Percentiles rank a stretch among this genome's conserved stretches.
Evolutionary conservation across 768 basidiomycete species (phyloP).

Genomic region (Boletus subparvulus): DNA sequence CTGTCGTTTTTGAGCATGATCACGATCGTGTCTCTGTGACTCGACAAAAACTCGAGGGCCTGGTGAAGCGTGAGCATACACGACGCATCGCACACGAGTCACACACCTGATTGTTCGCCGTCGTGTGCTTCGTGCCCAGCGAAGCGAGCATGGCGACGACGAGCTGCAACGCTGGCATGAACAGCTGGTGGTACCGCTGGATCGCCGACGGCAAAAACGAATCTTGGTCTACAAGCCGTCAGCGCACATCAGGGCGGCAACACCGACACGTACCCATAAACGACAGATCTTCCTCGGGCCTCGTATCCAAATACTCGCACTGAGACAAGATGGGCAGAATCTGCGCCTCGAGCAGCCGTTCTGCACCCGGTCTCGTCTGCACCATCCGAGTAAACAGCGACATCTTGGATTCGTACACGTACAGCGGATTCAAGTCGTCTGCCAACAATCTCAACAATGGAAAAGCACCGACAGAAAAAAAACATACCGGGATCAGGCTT

Average conservation of each 20-base stretch:
- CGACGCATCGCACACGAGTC: fast-evolving
- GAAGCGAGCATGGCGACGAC: constrained; percentile 74
- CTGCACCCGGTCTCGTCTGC: constrained; percentile 80
- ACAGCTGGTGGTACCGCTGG: constrained; percentile 86
- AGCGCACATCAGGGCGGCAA: not conserved
- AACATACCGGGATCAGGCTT: constrained; percentile 85
- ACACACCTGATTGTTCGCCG: constrained; percentile 67
- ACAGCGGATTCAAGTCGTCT: constrained; percentile 90
- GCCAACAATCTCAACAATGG: not conserved
- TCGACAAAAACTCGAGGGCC: constrained; percentile 71
- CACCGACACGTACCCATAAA: constrained; percentile 61
- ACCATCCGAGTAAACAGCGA: constrained; percentile 84
- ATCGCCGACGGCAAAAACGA: constrained; percentile 87
- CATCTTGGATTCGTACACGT: constrained; percentile 95
- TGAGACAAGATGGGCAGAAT: constrained; percentile 71
- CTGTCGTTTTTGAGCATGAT: constrained; percentile 78
- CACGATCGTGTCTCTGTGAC: constrained; percentile 80
- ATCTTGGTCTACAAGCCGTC: constrained; percentile 58
- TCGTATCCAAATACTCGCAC: constrained; percentile 84
- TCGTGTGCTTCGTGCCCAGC: constrained; percentile 66
- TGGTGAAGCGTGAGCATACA: not conserved
- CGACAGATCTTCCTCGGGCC: constrained; percentile 79
- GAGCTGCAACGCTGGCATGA: constrained; percentile 85
- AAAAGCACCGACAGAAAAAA: not conserved
- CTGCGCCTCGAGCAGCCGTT: constrained; percentile 77